phyloP scores from a whole-genome alignment of 768 basidiomycete species.

The Rhizopogon vulgaris region DNA sequence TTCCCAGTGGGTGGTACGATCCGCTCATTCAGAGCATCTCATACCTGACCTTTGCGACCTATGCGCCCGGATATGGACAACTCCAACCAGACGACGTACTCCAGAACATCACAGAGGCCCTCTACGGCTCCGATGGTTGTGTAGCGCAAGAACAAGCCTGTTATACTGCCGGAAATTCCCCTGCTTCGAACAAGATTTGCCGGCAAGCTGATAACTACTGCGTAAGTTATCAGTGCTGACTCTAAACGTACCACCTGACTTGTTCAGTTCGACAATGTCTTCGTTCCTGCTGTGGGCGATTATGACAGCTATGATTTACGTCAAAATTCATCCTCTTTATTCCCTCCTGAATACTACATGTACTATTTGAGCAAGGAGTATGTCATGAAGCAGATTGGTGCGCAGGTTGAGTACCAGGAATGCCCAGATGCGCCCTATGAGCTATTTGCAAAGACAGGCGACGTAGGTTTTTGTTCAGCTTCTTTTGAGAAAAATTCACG shows the following conservation, averaged over 20 bases:
- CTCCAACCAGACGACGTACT: constrained; percentile 45
- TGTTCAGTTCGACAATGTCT: constrained; percentile 39
- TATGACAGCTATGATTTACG: constrained; percentile 52
- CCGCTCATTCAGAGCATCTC: constrained; percentile 58
- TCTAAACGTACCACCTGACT: not conserved
- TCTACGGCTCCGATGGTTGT: constrained; percentile 45
- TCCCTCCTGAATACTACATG: constrained; percentile 54
- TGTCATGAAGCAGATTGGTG: constrained; percentile 45
- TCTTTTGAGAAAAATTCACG: not conserved
- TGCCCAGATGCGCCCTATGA: constrained; percentile 40
- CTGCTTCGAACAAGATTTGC: constrained; percentile 46
- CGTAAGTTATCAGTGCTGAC: constrained; percentile 30
- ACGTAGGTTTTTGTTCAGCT: constrained; percentile 32
- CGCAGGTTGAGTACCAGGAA: constrained; percentile 40
- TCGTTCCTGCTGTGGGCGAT: constrained; percentile 44
- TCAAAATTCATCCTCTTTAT: constrained; percentile 44
- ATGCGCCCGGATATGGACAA: constrained; percentile 64
- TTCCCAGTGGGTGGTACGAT: constrained; percentile 55
- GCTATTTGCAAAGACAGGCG: constrained; percentile 46
- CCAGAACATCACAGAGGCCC: constrained; percentile 40
- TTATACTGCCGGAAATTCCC: constrained; percentile 44
- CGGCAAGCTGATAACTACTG: constrained; percentile 47
- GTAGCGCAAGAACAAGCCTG: constrained; percentile 49
- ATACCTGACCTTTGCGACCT: constrained; percentile 51
- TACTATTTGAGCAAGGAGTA: constrained; percentile 34